Base-by-base conservation (phyloP, 2,329 filamentous ascomycete genomes). In the Pyrenochaeta sp. region DNA sequence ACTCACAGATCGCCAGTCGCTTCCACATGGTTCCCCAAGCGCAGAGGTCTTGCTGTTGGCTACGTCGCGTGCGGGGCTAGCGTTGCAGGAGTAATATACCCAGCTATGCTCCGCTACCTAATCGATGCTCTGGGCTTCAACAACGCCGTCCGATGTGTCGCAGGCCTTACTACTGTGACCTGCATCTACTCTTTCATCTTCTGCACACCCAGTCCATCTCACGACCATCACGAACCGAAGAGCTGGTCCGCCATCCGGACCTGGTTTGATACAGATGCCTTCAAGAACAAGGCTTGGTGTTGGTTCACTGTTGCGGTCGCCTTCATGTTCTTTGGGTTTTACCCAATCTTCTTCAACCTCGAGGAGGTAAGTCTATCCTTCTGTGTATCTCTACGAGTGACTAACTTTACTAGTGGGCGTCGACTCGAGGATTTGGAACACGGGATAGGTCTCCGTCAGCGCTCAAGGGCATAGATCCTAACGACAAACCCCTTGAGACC, bases 291-390 rank as follows among this genome's bases (percentile, higher is more conserved):
- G 18, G 66, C 79, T 2, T 83, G 77, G 58, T 68, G 64, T 49
- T 81, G 76, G 72, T 78, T 81, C 55, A 76, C 75, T 18, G 77
- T 75, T 1, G 71, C 75, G 4, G 76, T 82, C n/a, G 71, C 75
- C 1, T 78, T 80, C 56, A 69, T 82, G 41, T 83, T 82, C 71
- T 75, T 82, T 43, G 81, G 81, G 18, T 83, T 82, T 64, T 83
- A 83, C 55, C 77, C 79, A 2, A 69, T 83, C 17, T 82, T 82
- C 69, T 83, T 83, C 73, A 82, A 81, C 54, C 75, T 83, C 27
- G 80, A 82, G 63, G 81, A 82, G 66, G 75, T 76, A 64, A 54
- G 69, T 63, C 43, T 17, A 20, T 11, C 17, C 12, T 31, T 10
- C 15, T 12, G 31, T 2, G 39, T 27, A 1, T 10, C 2, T n/a